Evolutionary conservation across 2,329 filamentous ascomycete genomes (phyloP), one percentile per base, ranked within the genome.

Genomic region (Fusarium neocosmosporiellum): DNA sequence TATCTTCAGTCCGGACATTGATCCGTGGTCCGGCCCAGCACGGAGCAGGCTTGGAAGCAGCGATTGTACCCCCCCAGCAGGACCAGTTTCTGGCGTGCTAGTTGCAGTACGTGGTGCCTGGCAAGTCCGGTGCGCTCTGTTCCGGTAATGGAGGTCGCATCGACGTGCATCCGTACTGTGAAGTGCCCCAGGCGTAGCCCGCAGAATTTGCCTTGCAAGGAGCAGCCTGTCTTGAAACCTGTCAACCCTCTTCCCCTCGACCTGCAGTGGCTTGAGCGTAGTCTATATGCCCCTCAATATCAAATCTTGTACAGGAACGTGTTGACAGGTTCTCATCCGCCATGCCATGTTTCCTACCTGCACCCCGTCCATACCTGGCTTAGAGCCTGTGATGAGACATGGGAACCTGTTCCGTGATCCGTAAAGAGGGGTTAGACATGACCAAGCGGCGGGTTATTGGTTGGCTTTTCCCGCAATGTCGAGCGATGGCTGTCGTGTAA

Each of bases 401-500:
- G 50, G 50, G 36, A 73, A 57, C 58, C 67, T 73, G 71, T 66
- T 68, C 67, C 67, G 58, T 58, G 39, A 55, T 62, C 54, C 33
- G 33, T 36, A 61, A 20, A 60, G 71, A 72, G 71, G 71, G 71
- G 71, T 55, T 63, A 31, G 53, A 20, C 36, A 50, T 53, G 50
- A 27, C 57, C 27, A 43, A 34, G 48, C 29, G 48, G 22, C 31
- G 24, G 39, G 39, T 24, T 41, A 74, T 74, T 74, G 71, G 71
- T n/a, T 55, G 65, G 62, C 29, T 70, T 59, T n/a, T 48, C 24
- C 69, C 63, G 46, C 63, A 43, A 53, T 62, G 62, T 64, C 46
- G 43, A 69, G 68, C 57, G 24, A 60, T 69, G 59, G 69, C 50
- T 74, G 71, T 74, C 58, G 71, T 74, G 71, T 70, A 74, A 74